Base-by-base conservation (phyloP, 225 moss, liverwort and hornwort species). In the Marchantia polymorpha region DNA sequence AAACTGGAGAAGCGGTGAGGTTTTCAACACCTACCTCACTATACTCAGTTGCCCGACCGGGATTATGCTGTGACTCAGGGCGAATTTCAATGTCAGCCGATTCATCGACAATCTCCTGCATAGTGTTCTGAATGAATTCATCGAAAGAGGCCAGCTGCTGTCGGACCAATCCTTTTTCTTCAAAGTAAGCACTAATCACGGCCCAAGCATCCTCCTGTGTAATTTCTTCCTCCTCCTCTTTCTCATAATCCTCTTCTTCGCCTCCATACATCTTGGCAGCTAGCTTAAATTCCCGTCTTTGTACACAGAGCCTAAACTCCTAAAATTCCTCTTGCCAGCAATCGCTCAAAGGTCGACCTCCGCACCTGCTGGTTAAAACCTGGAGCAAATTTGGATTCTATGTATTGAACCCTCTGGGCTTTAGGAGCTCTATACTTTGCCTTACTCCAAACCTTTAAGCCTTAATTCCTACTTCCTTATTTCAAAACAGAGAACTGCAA, bases 181-280 rank as follows among this genome's bases (percentile, higher is more conserved):
- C 99, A 51, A 99, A 99, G 47, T 95, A 99, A 0, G 99, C 92
- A 80, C 95, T 95, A 81, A 99, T 99, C 67, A 99, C 99, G n/a
- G 99, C 95, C 99, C 99, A 99, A 19, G 99, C 95, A 89, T 99
- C 99, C 87, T 99, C 99, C 86, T 99, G 99, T 12, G 93, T 99
- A 64, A 99, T 99, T 88, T 99, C 99, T 78, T 99, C 99, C 84
- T 93, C 86, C 70, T 89, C 99, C 76, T 95, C 93, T 68, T 9
- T 73, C 55, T 91, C 93, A 77, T 93, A 90, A 8, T 90, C 93
- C 73, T 99, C 97, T 31, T 90, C 90, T 39, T 95, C 95, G 59
- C 93, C 94, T 68, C 89, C 91, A 84, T 93, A 93, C 94, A 94
- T 94, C 84, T 81, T 90, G 83, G 46, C 51, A 47, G 75, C 70